Percentiles rank a stretch among this genome's conserved stretches.
These are phyloP conservation scores for Noccaea caerulescens DNA, from an alignment of 345 rosid genomes.

Conservation along the genomic window DNA sequence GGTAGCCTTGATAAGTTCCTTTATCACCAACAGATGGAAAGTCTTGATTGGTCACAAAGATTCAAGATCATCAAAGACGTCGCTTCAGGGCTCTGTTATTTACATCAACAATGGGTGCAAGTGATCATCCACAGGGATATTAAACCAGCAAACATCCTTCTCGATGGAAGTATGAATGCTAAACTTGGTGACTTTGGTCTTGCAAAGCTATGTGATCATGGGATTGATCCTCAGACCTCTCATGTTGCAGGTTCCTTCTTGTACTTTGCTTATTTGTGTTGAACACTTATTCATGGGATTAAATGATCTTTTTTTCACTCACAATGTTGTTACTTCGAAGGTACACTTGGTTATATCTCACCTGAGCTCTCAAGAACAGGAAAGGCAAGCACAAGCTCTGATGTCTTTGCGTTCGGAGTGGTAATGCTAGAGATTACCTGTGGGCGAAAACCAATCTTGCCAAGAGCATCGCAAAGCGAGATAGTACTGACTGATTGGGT, in stretches of 20 bases:
- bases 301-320: not conserved
- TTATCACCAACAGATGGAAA: conserved; percentile 20
- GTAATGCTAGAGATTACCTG: conserved; percentile 65
- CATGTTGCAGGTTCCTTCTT: conserved; percentile 40
- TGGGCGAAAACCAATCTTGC: conserved; percentile 38
- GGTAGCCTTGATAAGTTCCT: conserved; percentile 67
- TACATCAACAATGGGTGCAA: conserved; percentile 53
- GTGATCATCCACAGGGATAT: conserved; percentile 77
- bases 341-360: conserved; percentile 77
- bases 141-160: conserved; percentile 71
- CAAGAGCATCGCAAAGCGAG: conserved; percentile 6
- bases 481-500: conserved; percentile 36
- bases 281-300: not conserved
- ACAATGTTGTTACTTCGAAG: conserved; percentile 31
- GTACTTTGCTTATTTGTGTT: not conserved
- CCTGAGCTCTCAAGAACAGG: conserved; percentile 74
- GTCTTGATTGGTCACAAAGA: conserved; percentile 62
- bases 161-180: conserved; percentile 59
- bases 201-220: conserved; percentile 67
- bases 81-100: conserved; percentile 53
- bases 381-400: conserved; percentile 63
- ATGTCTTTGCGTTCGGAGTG: conserved; percentile 61
- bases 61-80: conserved; percentile 49
- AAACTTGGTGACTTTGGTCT: conserved; percentile 83
- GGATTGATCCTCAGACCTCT: conserved; percentile 57